Evolutionary conservation across 176 grass and related monocot species (phyloP), one percentile per base, ranked within the genome.

Genomic region (Carex myosuroides): DNA sequence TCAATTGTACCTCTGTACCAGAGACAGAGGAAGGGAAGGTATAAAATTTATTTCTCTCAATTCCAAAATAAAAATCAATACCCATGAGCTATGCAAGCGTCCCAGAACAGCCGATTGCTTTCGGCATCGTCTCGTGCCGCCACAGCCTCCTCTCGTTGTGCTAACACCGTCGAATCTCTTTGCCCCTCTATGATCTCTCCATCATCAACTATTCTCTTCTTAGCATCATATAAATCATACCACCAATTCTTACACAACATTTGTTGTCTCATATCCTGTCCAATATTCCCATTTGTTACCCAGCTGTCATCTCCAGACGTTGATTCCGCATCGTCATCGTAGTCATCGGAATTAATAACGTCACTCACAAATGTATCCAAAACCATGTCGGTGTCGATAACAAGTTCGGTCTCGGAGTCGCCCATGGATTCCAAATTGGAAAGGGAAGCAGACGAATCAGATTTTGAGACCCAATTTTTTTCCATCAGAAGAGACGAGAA

Each of bases 1-100:
- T 48, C 41, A 44, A 21, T 72, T 72, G 16, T 72, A 11, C 64
- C 16, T 42, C 11, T 44, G 18, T 73, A 46, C 64, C 35, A 61
- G 17, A 61, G 59, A 61, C 8, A 24, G 18, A 62, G 60, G 41
- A 62, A 62, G 21, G 10, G 7, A 26, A 24, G 46, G 10, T 60
- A 13, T 4, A 60, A 57, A 60, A 60, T 68, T 18, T 41, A 18
- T 9, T 69, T 68, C 8, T 17, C 30, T 17, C 24, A 37, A 69
- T 69, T 69, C 16, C 16, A 64, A 35, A 82, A 26, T 0, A 48
- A 13, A 12, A 74, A 41, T 77, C 68, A 87, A 46, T 87, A 90
- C 39, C 88, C 88, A 70, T 89, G 84, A 79, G 88, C 88, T 61
- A 89, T 79, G 70, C 88, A 89, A 39, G 84, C 79, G 5, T 89